phyloP scores from a whole-genome alignment of 148 eudicot genomes.

The Hydrangea macrophylla region DNA sequence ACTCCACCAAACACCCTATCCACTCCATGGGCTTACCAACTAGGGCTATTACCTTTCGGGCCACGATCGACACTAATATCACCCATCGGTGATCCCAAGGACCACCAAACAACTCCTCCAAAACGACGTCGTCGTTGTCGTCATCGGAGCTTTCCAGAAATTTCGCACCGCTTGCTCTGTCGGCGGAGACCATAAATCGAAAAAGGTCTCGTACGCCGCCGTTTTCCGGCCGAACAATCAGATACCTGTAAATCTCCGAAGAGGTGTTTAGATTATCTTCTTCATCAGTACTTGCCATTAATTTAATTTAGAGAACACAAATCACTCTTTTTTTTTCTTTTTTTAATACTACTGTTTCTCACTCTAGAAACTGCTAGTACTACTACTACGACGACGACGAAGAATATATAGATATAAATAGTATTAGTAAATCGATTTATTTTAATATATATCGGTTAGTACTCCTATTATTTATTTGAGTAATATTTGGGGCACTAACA shows the following conservation, averaged over 20 bases:
- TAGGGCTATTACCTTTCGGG: constrained; percentile 44
- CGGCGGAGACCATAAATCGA: constrained; percentile 27
- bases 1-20: constrained; percentile 55
- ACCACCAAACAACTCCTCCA: constrained; percentile 17
- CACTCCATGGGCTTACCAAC: constrained; percentile 61
- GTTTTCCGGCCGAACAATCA: constrained; percentile 52
- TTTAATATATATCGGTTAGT: too few species aligned
- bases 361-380: background rate
- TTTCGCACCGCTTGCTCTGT: constrained; percentile 31
- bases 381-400: too few species aligned
- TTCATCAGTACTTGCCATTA: background rate
- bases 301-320: too few species aligned
- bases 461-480: too few species aligned
- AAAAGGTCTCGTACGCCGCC: constrained; percentile 52
- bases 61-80: constrained; percentile 66
- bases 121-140: background rate
- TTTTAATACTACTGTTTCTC: background rate
- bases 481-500: too few species aligned
- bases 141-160: constrained; percentile 36
- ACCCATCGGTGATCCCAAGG: constrained; percentile 55
- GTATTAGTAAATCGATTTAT: too few species aligned
- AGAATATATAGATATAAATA: too few species aligned
- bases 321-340: background rate
- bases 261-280: background rate
- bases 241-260: constrained; percentile 21